Base-by-base conservation (phyloP, 345 rosid genomes). In the Ricinus communis region DNA sequence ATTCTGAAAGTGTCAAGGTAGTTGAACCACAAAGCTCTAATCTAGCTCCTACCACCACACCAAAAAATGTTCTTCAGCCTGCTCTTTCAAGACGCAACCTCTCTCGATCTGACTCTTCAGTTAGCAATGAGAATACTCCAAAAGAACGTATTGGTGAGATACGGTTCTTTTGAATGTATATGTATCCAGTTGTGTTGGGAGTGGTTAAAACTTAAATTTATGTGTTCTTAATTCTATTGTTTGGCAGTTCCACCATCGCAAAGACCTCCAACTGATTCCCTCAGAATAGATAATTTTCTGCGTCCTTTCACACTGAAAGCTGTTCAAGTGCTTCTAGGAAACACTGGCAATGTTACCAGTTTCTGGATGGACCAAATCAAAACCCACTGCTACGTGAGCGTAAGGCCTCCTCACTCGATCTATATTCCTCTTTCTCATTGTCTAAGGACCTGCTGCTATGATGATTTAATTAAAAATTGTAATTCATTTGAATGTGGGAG, bases 341-440 rank as follows among this genome's bases (percentile, higher is more conserved):
- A 89, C 82, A 93, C 97, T 30, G 98, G 99, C 69, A 81, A 66
- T 18, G 82, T 91, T 49, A 76, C 85, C 36, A 82, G 83, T 79
- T 96, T 95, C 84, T 95, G 99, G 99, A 95, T 95, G 99, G 97
- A 95, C 59, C 84, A 89, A 47, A 95, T 95, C 68, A 95, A 95
- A 84, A 95, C 99, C 51, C 99, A 95, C 82, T 95, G 99, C 87
- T 95, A 81, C 68, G 93, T 91, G 38, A 84, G 87, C 52, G 99
- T 96, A 88, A 86, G 96, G 54, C 50, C 16, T 74, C 72, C 47
- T 38, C 43, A 38, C 4, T 38, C 43, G 43, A 4, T 38, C 43
- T 38, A 4, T 38, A 38, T 38, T 9, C 4, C 13, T 43, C 47
- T 43, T 43, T 43, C 13, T 43, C 61, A 27, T 25, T 25, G 4